Evolutionary conservation across 768 basidiomycete species (phyloP).

Genomic region (Hericium erinaceus): DNA sequence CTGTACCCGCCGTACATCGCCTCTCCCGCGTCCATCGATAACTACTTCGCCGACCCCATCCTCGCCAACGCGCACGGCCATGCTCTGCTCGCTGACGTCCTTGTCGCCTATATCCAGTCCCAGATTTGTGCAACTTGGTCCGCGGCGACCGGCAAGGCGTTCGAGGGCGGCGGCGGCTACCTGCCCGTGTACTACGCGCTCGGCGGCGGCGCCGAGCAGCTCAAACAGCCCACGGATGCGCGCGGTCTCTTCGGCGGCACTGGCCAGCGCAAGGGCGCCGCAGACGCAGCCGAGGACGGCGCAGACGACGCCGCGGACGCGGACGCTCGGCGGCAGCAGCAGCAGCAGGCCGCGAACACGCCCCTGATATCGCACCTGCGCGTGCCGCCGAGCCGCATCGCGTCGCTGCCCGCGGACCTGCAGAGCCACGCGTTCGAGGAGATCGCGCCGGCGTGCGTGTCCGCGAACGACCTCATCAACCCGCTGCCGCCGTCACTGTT

Average conservation of each 20-base stretch:
- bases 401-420: constrained; percentile 42
- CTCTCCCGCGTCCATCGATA: constrained; percentile 51
- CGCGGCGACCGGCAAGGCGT: constrained; percentile 28
- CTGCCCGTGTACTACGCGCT: constrained; percentile 11
- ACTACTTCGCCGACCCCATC: constrained; percentile 76
- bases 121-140: constrained; percentile 86
- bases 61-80: constrained; percentile 79
- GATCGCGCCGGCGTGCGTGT: constrained; percentile 84
- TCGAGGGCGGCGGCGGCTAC: constrained; percentile 6
- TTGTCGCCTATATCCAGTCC: constrained; percentile 82
- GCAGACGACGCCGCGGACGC: constrained; percentile 9
- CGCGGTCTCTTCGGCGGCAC: constrained; percentile 80
- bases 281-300: constrained; percentile 22
- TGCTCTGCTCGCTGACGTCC: constrained; percentile 81
- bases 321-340: constrained; percentile 5
- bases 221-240: constrained; percentile 31
- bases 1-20: constrained; percentile 77
- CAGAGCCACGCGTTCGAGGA: constrained; percentile 58
- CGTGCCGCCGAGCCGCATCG: constrained; percentile 70
- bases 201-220: constrained; percentile 8
- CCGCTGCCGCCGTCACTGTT: constrained; percentile 92
- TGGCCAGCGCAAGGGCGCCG: constrained; percentile 60
- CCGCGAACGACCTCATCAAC: constrained; percentile 97
- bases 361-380: constrained; percentile 26
- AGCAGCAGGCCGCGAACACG: constrained; percentile 6